Evolutionary conservation across 805 yeast genomes (phyloP).

Genomic region (Saccharomycopsis microspora): DNA sequence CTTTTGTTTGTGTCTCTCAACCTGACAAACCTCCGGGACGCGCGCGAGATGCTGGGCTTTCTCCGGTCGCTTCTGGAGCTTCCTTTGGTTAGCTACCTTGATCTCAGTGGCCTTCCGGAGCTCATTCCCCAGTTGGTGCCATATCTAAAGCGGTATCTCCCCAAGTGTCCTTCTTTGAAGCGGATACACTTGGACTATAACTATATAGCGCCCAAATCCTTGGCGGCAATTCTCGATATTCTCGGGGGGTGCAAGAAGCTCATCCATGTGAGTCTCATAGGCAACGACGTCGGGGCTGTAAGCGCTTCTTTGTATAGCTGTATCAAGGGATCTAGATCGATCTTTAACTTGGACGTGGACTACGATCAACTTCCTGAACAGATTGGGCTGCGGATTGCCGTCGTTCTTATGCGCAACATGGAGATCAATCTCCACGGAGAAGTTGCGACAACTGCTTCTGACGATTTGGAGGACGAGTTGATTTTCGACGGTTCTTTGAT

Average conservation of each 20-base stretch:
- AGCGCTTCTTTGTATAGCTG: conserved; percentile 59
- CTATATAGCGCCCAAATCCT: conserved; percentile 40
- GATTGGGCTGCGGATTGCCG: conserved; percentile 61
- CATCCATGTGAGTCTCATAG: conserved; percentile 57
- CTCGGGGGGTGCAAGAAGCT: conserved; percentile 57
- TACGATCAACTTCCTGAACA: conserved; percentile 46
- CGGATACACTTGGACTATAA: conserved; percentile 68
- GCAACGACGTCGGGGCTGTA: conserved; percentile 46
- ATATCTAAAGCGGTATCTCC: conserved; percentile 51
- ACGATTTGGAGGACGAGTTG: conserved; percentile 39
- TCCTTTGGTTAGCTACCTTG: conserved; percentile 55
- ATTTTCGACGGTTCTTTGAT: conserved; percentile 67
- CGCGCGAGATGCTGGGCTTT: conserved; percentile 37
- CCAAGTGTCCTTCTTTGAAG: conserved; percentile 50
- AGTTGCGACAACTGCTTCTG: conserved; percentile 18
- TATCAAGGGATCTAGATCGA: conserved; percentile 50
- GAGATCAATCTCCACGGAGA: conserved; percentile 38
- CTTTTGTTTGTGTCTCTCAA: conserved; percentile 49
- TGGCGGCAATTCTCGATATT: conserved; percentile 52
- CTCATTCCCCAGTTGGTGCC: conserved; percentile 54
- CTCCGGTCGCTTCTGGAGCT: conserved; percentile 40
- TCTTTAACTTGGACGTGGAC: conserved; percentile 61
- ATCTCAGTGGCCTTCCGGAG: conserved; percentile 57
- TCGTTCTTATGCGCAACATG: conserved; percentile 77
- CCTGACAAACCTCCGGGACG: conserved; percentile 45